A percentile compares a stretch with the other conserved stretches of the same genome.
Evolutionary conservation across 192 early-diverging fungal genomes (phyloP).

Genomic region (Pecoramyces ruminantium): DNA sequence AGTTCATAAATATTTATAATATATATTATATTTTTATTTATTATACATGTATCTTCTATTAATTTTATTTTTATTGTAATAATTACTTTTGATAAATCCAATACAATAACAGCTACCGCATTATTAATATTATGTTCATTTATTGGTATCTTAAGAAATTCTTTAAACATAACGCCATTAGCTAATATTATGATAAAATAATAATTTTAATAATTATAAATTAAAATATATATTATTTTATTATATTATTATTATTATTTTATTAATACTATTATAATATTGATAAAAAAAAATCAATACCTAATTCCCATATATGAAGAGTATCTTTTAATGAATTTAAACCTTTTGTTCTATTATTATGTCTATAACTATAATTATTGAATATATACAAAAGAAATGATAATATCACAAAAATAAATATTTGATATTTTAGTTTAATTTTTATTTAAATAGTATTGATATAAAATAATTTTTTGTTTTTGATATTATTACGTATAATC

Average conservation of each 20-base stretch:
- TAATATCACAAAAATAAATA: too few species aligned
- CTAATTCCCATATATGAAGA: not conserved
- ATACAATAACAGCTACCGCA: not conserved
- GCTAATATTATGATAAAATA: not conserved
- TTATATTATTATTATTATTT: too few species aligned
- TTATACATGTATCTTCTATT: too few species aligned
- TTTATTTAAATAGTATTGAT: too few species aligned
- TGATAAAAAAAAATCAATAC: not conserved
- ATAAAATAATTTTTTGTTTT: too few species aligned
- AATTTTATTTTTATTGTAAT: not conserved
- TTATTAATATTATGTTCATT: not conserved
- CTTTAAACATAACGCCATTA: not conserved
- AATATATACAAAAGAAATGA: too few species aligned
- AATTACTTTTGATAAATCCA: not conserved
- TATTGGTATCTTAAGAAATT: not conserved
- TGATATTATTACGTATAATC: not conserved
- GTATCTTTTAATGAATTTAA: not conserved
- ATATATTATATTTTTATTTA: too few species aligned
- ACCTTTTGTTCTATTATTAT: not conserved
- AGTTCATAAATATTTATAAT: too few species aligned
- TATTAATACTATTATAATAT: too few species aligned
- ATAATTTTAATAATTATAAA: too few species aligned
- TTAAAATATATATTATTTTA: too few species aligned
- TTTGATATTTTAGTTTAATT: too few species aligned
- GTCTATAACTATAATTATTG: not conserved